Evolutionary conservation across 345 rosid species (phyloP), one percentile per base, ranked within the genome.

Genomic region (Gossypium herbaceum): DNA sequence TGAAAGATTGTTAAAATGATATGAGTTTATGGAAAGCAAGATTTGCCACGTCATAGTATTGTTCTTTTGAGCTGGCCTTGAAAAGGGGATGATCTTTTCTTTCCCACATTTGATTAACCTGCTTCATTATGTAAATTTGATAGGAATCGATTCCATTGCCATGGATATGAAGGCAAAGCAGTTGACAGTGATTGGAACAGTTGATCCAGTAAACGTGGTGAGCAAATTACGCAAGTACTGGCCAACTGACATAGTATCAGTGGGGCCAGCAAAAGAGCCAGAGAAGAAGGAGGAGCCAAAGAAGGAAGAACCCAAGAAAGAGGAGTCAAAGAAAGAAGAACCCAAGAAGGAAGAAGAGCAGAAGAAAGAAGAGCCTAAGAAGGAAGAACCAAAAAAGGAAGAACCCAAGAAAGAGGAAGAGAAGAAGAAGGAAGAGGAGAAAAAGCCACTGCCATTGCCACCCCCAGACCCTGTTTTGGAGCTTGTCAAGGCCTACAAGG

Each of bases 221-320:
- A 89, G 90, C 85, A 94, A 89, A 77, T 79, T 94, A 73, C 86
- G 98, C 76, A 94, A 94, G 79, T 81, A 88, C 39, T 94, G 96
- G 96, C 89, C 81, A 2, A 83, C 97, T 3, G 86, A 90, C n/a
- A 90, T 94, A 3, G 63, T 90, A 61, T 75, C 84, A 9, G 94
- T 94, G 0, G 98, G 98, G 24, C 98, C 97, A 20, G 94, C 92
- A 7, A 89, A 89, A 51, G 97, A 92, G 80, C 94, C 94, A 7
- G 90, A 89, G 81, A 92, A 91, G 86, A 83, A 86, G 66, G 86
- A 84, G 77, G 89, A 80, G 56, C 85, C 88, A 13, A 89, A 89
- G 86, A 84, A 89, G 59, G 97, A 85, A 63, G 94, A 87, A 19
- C 84, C 89, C 1, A 83, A 86, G 86, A 88, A 89, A 52, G 90